phyloP scores from a whole-genome alignment of 257 asterid species.

The Solanum habrochaites region DNA sequence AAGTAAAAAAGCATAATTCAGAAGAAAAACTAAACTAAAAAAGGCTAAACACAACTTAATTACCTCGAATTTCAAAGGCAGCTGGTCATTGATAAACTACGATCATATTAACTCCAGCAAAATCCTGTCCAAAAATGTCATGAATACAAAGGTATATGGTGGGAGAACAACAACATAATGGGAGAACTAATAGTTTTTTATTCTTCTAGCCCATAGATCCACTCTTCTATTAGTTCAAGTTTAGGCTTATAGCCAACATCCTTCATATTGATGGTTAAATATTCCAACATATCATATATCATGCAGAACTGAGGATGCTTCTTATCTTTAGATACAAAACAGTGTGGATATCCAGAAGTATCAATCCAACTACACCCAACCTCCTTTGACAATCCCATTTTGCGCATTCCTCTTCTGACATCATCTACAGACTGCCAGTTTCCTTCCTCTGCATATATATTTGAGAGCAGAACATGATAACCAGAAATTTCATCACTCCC shows the following conservation, averaged over 20 bases:
- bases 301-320: constrained; percentile 34
- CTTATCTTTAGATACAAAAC: constrained; percentile 49
- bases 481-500: constrained; percentile 35
- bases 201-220: constrained; percentile 11
- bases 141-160: neutral
- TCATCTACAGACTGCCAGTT: constrained; percentile 59
- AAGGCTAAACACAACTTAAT: neutral
- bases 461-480: constrained; percentile 70
- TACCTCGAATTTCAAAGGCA: neutral
- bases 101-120: neutral
- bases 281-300: constrained; percentile 35
- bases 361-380: constrained; percentile 90
- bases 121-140: neutral
- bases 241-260: constrained; percentile 37
- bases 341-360: constrained; percentile 33
- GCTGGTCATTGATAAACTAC: neutral
- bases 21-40: neutral
- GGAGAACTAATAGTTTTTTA: neutral
- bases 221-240: constrained; percentile 14
- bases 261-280: constrained; percentile 49
- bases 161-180: neutral
- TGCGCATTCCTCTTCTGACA: constrained; percentile 52
- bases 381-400: constrained; percentile 58
- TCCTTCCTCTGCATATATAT: constrained; percentile 81
- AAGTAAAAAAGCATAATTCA: neutral